Conservation (phyloP, 2,329 filamentous ascomycete genomes). For the Fusarium nurragi region DNA sequence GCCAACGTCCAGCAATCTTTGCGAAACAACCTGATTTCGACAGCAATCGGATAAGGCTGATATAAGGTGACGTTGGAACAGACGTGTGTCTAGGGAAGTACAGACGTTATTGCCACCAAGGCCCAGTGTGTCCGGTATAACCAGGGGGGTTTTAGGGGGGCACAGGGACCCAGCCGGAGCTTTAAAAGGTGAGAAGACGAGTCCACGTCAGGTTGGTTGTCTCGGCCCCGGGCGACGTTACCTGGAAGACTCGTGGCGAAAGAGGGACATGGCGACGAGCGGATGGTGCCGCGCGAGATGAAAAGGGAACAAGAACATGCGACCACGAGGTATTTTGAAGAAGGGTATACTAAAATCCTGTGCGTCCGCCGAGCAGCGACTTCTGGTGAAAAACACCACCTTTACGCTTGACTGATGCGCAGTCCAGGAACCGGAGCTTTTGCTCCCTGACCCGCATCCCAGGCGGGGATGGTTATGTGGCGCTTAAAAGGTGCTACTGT, state of each 20-base stretch:
- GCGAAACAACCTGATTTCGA: slow-evolving; percentile 12
- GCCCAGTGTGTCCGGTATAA: slow-evolving; percentile 20
- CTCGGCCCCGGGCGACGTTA: slow-evolving; percentile 35
- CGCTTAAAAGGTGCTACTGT: slow-evolving; percentile 44
- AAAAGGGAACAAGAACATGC: slow-evolving; percentile 36
- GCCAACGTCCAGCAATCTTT: slow-evolving; percentile 1
- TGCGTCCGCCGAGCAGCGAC: slow-evolving; percentile 41
- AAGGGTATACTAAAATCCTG: slow-evolving; percentile 41
- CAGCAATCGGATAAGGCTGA: slow-evolving; percentile 42
- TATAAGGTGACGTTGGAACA: slow-evolving; percentile 40
- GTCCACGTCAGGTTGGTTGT: slow-evolving; percentile 32
- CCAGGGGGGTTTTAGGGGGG: slow-evolving; percentile 27
- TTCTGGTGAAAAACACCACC: slow-evolving; percentile 41
- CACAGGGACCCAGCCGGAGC: slow-evolving; percentile 34
- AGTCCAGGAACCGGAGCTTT: slow-evolving; percentile 48
- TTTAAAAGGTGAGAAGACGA: slow-evolving; percentile 30
- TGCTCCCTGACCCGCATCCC: slow-evolving; percentile 47
- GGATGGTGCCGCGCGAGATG: slow-evolving; percentile 29
- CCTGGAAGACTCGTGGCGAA: slow-evolving; percentile 41
- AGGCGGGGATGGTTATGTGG: slow-evolving; percentile 46
- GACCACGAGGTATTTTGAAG: slow-evolving; percentile 48
- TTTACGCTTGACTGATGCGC: slow-evolving; percentile 40
- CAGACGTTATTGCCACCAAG: slow-evolving; percentile 38
- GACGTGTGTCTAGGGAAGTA: slow-evolving; percentile 7
- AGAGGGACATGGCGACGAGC: slow-evolving; percentile 37